Percentiles rank a stretch among this genome's conserved stretches.
Evolutionary conservation across 164 flowering plant genomes (phyloP).

Genomic region (Macadamia tetraphylla): DNA sequence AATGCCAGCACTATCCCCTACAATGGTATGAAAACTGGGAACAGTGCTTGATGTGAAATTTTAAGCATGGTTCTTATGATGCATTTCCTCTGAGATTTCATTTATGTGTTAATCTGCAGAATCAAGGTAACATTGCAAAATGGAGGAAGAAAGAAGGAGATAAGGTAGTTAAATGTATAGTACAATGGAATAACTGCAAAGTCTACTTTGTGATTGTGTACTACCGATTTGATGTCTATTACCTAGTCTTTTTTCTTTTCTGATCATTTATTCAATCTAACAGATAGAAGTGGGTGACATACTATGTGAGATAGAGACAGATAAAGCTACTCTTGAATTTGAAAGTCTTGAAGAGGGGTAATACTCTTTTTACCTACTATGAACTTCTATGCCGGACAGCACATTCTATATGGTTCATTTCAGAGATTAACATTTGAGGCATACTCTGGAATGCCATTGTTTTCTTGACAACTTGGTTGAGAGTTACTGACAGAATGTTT

Average conservation of each 20-base stretch:
- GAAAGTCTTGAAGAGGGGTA: slow-evolving; percentile 98
- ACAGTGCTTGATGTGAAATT: not conserved
- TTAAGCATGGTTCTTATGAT: not conserved
- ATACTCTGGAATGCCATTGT: not conserved
- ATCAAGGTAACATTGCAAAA: slow-evolving; percentile 84
- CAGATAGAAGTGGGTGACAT: slow-evolving; percentile 95
- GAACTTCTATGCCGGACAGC: slow-evolving; percentile 2
- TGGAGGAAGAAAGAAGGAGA: slow-evolving; percentile 94
- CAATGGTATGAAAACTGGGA: slow-evolving; percentile 56
- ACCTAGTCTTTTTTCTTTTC: not conserved
- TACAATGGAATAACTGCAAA: not conserved
- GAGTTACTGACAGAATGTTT: not conserved
- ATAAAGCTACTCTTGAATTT: slow-evolving; percentile 93
- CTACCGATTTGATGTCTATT: not conserved
- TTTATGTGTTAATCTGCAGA: slow-evolving; percentile 36
- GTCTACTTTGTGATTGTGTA: not conserved
- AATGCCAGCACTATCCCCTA: slow-evolving; percentile 96
- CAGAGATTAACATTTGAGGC: not conserved
- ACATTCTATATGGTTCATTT: not conserved
- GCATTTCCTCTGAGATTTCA: slow-evolving; percentile 8
- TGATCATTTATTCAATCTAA: slow-evolving; percentile 18
- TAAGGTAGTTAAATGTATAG: slow-evolving; percentile 43
- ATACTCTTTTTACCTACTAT: slow-evolving; percentile 5
- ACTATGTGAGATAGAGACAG: slow-evolving; percentile 92
- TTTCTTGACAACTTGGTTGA: not conserved